Evolutionary conservation across 371 early-diverging fungal species (phyloP).

Genomic region (Actinomortierella wolfii): DNA sequence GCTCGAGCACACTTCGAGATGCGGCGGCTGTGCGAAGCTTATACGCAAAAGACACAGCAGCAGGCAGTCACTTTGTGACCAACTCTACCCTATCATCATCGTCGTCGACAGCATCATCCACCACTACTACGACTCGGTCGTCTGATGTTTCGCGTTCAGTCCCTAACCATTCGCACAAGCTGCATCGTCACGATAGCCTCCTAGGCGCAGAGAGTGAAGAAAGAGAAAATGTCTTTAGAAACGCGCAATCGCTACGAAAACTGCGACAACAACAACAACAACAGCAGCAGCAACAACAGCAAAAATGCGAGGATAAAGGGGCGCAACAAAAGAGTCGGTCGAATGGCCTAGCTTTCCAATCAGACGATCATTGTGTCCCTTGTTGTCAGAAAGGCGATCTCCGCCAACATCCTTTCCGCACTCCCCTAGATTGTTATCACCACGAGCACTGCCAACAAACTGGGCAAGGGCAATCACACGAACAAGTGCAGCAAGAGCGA

Average conservation of each 20-base stretch:
- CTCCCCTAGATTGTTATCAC: too few species aligned
- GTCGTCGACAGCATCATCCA: neutral
- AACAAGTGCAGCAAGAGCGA: neutral
- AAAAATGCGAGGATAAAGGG: too few species aligned
- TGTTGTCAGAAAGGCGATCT: too few species aligned
- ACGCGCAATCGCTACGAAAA: neutral
- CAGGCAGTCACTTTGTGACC: neutral
- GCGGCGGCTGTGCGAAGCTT: too few species aligned
- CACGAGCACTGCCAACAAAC: too few species aligned
- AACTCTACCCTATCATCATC: neutral
- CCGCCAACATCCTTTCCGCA: too few species aligned
- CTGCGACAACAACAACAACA: constrained; percentile 6
- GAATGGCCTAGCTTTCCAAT: too few species aligned
- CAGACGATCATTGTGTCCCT: too few species aligned
- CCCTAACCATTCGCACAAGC: neutral
- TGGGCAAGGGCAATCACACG: too few species aligned
- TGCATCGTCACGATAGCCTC: constrained; percentile 2
- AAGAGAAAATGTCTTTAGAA: neutral
- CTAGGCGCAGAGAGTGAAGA: neutral
- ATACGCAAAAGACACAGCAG: too few species aligned
- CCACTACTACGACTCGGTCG: neutral
- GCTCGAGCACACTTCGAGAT: too few species aligned
- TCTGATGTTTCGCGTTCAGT: neutral
- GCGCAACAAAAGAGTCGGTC: too few species aligned
- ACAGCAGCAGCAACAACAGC: neutral